Percentiles rank a stretch among this genome's conserved stretches.
Evolutionary conservation across 441 rosid genomes (phyloP).

Genomic region (Brassica hybrid): DNA sequence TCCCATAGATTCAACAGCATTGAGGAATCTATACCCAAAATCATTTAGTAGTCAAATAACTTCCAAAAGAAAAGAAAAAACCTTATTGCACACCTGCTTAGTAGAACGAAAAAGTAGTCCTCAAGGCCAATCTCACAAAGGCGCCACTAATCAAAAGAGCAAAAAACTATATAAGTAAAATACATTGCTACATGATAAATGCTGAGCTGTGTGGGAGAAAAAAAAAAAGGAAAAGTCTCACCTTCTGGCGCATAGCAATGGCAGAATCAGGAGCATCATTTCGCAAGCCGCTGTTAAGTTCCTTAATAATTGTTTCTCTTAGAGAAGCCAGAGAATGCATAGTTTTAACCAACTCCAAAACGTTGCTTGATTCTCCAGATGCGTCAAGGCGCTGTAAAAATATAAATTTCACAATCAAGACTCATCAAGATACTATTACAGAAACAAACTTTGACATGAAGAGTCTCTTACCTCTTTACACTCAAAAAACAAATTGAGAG

Average conservation of each 20-base stretch:
- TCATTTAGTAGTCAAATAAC: constrained; percentile 27
- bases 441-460: neutral
- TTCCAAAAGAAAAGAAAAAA: neutral
- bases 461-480: constrained; percentile 66
- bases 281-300: constrained; percentile 90
- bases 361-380: constrained; percentile 54
- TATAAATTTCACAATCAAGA: constrained; percentile 20
- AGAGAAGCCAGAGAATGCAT: constrained; percentile 67
- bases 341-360: constrained; percentile 65
- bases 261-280: constrained; percentile 99
- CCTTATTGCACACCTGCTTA: constrained; percentile 74
- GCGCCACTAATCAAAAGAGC: constrained; percentile 74
- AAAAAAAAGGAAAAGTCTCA: constrained; percentile 27
- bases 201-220: neutral
- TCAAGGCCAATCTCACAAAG: constrained; percentile 98
- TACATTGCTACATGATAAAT: constrained; percentile 20
- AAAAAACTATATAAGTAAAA: constrained; percentile 28
- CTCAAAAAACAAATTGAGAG: constrained; percentile 71
- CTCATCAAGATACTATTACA: constrained; percentile 19
- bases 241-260: constrained; percentile 97
- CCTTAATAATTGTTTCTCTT: constrained; percentile 69
- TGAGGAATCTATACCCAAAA: constrained; percentile 64
- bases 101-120: constrained; percentile 91
- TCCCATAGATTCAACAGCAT: constrained; percentile 76
- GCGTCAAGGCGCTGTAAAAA: constrained; percentile 70